Conservation (phyloP, 228 moss, liverwort and hornwort genomes). For the Sphagnum fallax region DNA sequence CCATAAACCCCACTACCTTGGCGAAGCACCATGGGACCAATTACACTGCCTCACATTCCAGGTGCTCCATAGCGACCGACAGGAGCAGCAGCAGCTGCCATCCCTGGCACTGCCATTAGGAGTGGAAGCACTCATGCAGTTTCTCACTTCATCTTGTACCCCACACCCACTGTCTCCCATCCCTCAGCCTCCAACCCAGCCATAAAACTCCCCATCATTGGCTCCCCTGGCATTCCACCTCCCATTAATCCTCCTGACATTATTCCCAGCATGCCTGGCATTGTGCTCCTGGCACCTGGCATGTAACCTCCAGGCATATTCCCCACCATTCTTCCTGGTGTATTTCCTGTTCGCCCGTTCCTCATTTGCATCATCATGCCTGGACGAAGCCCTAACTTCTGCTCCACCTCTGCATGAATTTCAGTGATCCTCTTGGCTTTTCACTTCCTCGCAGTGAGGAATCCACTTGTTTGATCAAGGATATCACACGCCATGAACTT, state of each 20-base stretch:
- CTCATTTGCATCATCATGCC: constrained; percentile 21
- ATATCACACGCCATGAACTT: constrained; percentile 46
- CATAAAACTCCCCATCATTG: background rate
- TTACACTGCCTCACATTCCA: background rate
- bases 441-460: constrained; percentile 40
- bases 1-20: constrained; percentile 11
- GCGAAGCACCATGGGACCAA: constrained; percentile 16
- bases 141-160: constrained; percentile 30
- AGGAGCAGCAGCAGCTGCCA: constrained; percentile 1
- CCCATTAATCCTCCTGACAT: constrained; percentile 4
- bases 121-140: constrained; percentile 11
- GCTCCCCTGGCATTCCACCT: constrained; percentile 12
- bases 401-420: constrained; percentile 48
- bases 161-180: constrained; percentile 27
- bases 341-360: constrained; percentile 20
- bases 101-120: constrained; percentile 14
- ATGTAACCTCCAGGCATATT: no score
- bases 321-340: constrained; percentile 1
- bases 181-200: constrained; percentile 20
- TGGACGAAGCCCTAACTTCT: constrained; percentile 44
- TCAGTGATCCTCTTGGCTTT: constrained; percentile 39
- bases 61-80: no score
- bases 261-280: constrained; percentile 23
- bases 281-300: constrained; percentile 2
- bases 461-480: constrained; percentile 37